These are phyloP conservation scores for Aureobasidium leucospermi DNA, from an alignment of 2,329 filamentous ascomycete genomes.

Conservation along the genomic window DNA sequence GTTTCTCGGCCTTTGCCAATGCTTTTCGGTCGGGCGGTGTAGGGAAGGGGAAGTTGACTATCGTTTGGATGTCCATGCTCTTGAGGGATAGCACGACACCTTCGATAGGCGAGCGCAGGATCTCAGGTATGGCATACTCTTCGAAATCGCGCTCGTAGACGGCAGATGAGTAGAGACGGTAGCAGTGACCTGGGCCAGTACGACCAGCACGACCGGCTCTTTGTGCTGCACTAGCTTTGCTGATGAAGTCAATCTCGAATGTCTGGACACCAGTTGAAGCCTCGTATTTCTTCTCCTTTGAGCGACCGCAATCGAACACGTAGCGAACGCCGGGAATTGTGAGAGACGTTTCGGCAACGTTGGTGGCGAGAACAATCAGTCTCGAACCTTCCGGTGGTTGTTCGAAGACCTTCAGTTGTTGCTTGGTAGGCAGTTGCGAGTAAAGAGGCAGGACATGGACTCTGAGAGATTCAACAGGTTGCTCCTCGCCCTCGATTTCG, in stretches of 20 bases:
- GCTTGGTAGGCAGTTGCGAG: constrained; percentile 80
- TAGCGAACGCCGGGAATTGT: constrained; percentile 94
- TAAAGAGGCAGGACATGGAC: constrained; percentile 92
- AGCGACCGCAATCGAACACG: constrained; percentile 88
- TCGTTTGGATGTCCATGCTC: constrained; percentile 82
- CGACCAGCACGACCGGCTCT: constrained; percentile 88
- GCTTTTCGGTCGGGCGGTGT: constrained; percentile 74
- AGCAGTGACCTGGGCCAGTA: constrained; percentile 94
- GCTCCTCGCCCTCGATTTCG: constrained; percentile 38
- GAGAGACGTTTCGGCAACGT: constrained; percentile 93
- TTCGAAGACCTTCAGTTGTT: constrained; percentile 88
- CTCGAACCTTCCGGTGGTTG: constrained; percentile 68
- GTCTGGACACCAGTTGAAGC: constrained; percentile 85
- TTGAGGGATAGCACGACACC: constrained; percentile 86
- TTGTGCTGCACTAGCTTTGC: constrained; percentile 91
- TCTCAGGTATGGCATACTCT: constrained; percentile 80
- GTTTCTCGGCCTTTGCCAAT: constrained; percentile 74
- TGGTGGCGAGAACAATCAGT: constrained; percentile 84
- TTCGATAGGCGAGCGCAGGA: constrained; percentile 86
- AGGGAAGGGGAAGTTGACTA: constrained; percentile 93
- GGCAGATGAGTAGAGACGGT: constrained; percentile 86
- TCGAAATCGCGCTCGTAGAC: constrained; percentile 86
- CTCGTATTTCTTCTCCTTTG: constrained; percentile 88
- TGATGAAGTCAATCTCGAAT: constrained; percentile 94
- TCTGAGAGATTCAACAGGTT: constrained; percentile 53